phyloP scores from a whole-genome alignment of 2,329 filamentous ascomycete species.

The Ceratocystis alfenasii region DNA sequence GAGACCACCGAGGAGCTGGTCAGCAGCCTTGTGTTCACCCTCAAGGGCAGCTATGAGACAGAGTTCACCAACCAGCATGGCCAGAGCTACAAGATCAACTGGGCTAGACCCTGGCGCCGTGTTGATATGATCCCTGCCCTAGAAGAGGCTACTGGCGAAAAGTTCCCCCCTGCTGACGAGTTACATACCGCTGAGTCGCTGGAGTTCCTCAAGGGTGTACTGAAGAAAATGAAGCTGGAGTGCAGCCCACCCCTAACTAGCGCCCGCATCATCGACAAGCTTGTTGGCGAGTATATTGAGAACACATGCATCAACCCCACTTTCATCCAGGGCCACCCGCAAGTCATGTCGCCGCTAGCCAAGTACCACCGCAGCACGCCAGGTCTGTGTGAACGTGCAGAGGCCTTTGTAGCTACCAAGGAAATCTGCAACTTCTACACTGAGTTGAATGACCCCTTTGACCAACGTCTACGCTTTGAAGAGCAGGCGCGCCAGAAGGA shows the following conservation, averaged over 20 bases:
- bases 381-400: conserved; percentile 91
- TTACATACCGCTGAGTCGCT: conserved; percentile 83
- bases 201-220: conserved; percentile 69
- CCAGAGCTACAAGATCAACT: conserved; percentile 84
- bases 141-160: conserved; percentile 80
- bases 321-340: conserved; percentile 71
- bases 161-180: conserved; percentile 80
- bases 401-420: conserved; percentile 67
- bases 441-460: conserved; percentile 85
- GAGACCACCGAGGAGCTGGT: conserved; percentile 86
- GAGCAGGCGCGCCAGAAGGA: conserved; percentile 95
- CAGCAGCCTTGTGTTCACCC: conserved; percentile 72
- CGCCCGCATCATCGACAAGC: conserved; percentile 88
- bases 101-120: conserved; percentile 85
- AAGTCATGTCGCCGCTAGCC: conserved; percentile 57
- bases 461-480: conserved; percentile 73
- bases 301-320: conserved; percentile 87
- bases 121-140: conserved; percentile 87
- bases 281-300: conserved; percentile 90
- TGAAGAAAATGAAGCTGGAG: conserved; percentile 83
- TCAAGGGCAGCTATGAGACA: conserved; percentile 77
- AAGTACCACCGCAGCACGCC: conserved; percentile 70
- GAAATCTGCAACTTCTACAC: conserved; percentile 89
- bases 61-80: conserved; percentile 77
- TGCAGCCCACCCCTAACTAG: conserved; percentile 87